Evolutionary conservation across 257 asterid species (phyloP).

Genomic region (Salvia hispanica): DNA sequence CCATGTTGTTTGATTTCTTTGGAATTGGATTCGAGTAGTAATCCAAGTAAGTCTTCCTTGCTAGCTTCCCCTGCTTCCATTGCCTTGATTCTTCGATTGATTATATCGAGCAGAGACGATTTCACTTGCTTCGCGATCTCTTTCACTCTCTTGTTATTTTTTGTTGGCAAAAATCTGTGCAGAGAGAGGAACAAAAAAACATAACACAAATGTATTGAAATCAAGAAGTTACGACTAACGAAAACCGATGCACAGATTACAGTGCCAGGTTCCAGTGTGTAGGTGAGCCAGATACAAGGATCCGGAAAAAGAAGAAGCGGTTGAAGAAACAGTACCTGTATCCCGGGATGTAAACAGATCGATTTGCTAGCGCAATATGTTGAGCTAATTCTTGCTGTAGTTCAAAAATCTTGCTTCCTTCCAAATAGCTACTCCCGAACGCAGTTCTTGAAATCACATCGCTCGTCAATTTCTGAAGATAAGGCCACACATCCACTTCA

Average conservation of each 20-base stretch:
- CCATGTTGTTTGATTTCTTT: constrained; percentile 38
- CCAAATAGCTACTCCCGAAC: constrained; percentile 52
- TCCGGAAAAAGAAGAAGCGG: no score
- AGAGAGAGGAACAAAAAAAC: not conserved
- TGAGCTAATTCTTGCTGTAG: constrained; percentile 38
- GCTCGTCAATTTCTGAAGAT: constrained; percentile 43
- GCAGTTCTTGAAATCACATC: constrained; percentile 57
- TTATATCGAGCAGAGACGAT: constrained; percentile 25
- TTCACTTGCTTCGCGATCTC: constrained; percentile 37
- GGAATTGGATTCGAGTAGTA: constrained; percentile 38
- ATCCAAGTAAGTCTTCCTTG: constrained; percentile 34
- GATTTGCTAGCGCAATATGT: not conserved
- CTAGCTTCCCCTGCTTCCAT: constrained; percentile 37
- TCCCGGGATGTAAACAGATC: constrained; percentile 43
- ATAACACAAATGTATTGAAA: no score
- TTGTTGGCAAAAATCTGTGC: constrained; percentile 45
- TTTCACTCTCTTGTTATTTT: constrained; percentile 40
- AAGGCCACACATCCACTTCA: constrained; percentile 55
- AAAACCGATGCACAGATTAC: no score
- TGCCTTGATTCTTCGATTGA: constrained; percentile 36
- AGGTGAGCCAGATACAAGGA: no score
- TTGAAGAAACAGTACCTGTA: constrained; percentile 30
- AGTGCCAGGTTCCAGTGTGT: no score
- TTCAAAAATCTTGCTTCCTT: constrained; percentile 52
- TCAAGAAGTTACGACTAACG: no score